phyloP scores from a whole-genome alignment of 192 early-diverging fungal genomes.

The Podochytrium sp. region DNA sequence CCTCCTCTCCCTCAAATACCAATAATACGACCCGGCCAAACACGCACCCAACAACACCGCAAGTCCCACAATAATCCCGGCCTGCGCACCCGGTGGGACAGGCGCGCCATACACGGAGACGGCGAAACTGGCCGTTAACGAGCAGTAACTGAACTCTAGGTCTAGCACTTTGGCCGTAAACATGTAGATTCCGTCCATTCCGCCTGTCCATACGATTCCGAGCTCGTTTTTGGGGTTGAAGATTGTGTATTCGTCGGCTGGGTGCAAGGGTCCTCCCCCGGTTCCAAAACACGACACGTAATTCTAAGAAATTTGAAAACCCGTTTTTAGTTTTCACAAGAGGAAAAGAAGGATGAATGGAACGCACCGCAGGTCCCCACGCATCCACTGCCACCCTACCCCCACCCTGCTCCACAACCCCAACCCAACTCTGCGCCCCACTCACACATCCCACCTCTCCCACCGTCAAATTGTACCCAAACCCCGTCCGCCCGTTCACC shows the following conservation, averaged over 20 bases:
- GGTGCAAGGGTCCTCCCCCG: neutral
- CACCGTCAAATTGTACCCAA: conserved; percentile 18
- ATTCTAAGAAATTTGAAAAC: neutral
- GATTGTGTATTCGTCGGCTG: conserved; percentile 19
- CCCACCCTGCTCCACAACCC: neutral
- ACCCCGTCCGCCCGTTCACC: conserved; percentile 13
- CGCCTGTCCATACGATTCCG: conserved; percentile 25
- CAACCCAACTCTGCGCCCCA: conserved; percentile 21
- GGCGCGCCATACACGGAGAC: conserved; percentile 31
- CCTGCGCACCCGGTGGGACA: conserved; percentile 1
- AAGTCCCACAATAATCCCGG: conserved; percentile 25
- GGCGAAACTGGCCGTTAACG: conserved; percentile 18
- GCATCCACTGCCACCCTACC: neutral
- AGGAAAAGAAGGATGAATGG: too few species aligned
- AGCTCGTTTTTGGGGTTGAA: conserved; percentile 25
- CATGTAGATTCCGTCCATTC: conserved; percentile 17
- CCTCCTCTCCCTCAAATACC: conserved; percentile 16
- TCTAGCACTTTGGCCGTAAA: conserved; percentile 32
- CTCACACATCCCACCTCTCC: conserved; percentile 16
- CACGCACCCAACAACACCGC: neutral
- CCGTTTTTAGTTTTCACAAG: neutral
- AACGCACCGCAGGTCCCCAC: conserved; percentile 8
- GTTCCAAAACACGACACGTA: conserved; percentile 11
- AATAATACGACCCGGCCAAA: conserved; percentile 24
- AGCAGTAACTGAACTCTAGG: conserved; percentile 29